phyloP scores from a whole-genome alignment of 2,329 filamentous ascomycete genomes.

The Blastomyces percursus region DNA sequence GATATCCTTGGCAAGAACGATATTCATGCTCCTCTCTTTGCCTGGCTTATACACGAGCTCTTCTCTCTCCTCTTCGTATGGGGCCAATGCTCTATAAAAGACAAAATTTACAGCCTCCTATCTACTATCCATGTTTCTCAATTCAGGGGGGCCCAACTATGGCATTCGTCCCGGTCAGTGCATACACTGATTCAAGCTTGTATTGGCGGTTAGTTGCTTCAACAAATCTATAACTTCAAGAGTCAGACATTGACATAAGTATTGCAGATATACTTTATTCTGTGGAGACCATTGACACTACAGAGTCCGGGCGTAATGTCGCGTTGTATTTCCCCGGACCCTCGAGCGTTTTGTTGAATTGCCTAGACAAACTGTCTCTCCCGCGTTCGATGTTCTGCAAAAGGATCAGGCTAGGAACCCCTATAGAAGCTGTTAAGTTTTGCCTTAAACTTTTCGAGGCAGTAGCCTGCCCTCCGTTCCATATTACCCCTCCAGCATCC shows the following conservation, averaged over 20 bases:
- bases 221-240: background rate
- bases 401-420: constrained; percentile 20
- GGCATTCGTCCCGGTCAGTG: constrained; percentile 22
- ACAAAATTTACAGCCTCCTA: constrained; percentile 28
- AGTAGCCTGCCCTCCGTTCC: constrained; percentile 16
- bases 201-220: constrained; percentile 26
- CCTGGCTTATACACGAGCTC: constrained; percentile 45
- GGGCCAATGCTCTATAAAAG: constrained; percentile 32
- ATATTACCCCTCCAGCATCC: constrained; percentile 11
- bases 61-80: constrained; percentile 37
- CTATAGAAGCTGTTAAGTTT: constrained; percentile 18
- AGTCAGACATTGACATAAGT: constrained; percentile 2
- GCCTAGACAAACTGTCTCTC: constrained; percentile 24
- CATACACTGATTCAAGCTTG: constrained; percentile 26
- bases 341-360: constrained; percentile 19
- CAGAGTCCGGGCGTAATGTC: constrained; percentile 6
- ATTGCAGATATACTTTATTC: constrained; percentile 36
- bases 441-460: constrained; percentile 24
- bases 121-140: constrained; percentile 25
- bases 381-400: constrained; percentile 21
- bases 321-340: constrained; percentile 20
- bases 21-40: constrained; percentile 39
- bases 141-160: constrained; percentile 24
- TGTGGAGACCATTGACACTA: constrained; percentile 27
- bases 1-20: constrained; percentile 40